Percentiles rank a stretch among this genome's conserved stretches.
phyloP scores from a whole-genome alignment of 352 stramenopile species.

The Phytophthora pisi region DNA sequence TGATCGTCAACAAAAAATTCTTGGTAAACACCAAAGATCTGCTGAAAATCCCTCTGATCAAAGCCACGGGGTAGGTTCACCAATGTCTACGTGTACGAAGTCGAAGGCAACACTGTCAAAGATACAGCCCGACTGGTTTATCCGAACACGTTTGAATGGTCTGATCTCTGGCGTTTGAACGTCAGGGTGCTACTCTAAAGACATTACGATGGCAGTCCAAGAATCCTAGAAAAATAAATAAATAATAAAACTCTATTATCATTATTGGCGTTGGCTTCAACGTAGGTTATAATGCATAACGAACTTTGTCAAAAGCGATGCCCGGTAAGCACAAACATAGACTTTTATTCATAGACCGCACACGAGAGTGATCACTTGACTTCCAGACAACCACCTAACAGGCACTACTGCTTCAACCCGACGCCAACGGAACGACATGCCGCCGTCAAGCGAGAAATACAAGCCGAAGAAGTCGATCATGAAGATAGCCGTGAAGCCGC shows the following conservation, averaged over 20 bases:
- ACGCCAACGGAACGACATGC: background rate
- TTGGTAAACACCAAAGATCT: conserved; percentile 31
- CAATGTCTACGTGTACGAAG: conserved; percentile 37
- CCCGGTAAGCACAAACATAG: too few species aligned
- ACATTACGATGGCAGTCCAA: too few species aligned
- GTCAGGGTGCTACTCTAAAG: conserved; percentile 7
- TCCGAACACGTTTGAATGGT: conserved; percentile 10
- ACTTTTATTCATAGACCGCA: too few species aligned
- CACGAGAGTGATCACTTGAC: background rate
- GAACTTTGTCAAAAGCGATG: too few species aligned
- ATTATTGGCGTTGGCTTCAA: too few species aligned
- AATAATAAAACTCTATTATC: too few species aligned
- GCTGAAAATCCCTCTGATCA: conserved; percentile 27
- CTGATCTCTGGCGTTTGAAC: conserved; percentile 16
- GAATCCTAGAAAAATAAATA: background rate
- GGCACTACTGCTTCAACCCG: background rate
- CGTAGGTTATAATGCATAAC: too few species aligned
- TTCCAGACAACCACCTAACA: background rate
- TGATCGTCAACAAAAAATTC: conserved; percentile 23
- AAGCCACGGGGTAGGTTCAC: conserved; percentile 18
- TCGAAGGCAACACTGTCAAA: conserved; percentile 29
- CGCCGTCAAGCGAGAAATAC: background rate
- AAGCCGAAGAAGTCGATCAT: background rate
- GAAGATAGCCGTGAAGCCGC: background rate
- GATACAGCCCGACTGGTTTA: conserved; percentile 25